phyloP scores from a whole-genome alignment of 176 grass and related monocot species.

The Phragmites australis region DNA sequence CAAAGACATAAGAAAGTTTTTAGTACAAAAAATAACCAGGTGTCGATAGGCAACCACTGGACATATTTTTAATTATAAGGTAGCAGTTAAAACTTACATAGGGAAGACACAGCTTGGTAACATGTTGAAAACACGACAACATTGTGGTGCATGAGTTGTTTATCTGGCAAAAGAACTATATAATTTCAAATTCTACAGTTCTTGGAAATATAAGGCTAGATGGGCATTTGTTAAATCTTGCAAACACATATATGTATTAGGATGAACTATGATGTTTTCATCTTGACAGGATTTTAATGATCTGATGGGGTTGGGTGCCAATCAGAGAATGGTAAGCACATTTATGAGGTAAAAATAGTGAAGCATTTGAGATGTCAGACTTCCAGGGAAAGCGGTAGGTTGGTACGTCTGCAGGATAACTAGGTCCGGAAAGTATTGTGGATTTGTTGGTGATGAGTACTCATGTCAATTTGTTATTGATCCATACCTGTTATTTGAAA shows the following conservation, averaged over 20 bases:
- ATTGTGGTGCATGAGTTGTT: not conserved
- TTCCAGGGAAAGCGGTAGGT: not conserved
- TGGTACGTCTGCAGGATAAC: not conserved
- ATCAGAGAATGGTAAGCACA: not conserved
- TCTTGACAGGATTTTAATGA: constrained; percentile 25
- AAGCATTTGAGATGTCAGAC: constrained; percentile 9
- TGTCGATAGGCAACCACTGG: not conserved
- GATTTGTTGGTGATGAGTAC: not conserved
- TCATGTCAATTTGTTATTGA: not conserved
- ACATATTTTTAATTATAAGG: not conserved
- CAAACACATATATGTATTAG: not conserved
- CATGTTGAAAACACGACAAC: not conserved
- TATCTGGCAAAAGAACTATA: not conserved
- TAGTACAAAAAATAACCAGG: not conserved
- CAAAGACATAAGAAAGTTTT: not conserved
- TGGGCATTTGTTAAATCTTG: not conserved
- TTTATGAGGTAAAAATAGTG: constrained; percentile 19
- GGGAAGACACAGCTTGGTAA: not conserved
- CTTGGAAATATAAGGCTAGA: not conserved
- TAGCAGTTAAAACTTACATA: not conserved
- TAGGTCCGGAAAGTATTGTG: constrained; percentile 16
- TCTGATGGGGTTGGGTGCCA: not conserved
- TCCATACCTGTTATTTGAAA: not conserved
- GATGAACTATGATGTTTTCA: constrained; percentile 10
- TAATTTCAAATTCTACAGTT: not conserved